Conservation (phyloP, 73 alveolate genomes). For the Uronychia binucleata region DNA sequence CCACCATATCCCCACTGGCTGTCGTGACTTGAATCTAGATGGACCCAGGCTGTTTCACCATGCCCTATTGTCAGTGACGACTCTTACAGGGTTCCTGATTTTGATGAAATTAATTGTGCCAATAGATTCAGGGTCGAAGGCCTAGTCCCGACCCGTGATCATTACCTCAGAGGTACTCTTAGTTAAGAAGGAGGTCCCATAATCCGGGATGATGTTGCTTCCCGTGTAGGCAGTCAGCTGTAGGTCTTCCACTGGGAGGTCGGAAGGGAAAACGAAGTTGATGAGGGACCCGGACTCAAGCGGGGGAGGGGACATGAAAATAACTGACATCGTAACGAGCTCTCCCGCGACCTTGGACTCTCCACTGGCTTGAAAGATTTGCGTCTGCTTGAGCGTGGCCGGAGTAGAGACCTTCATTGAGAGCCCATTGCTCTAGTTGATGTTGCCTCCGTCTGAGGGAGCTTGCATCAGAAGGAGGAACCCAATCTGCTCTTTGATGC, state of each 20-base stretch:
- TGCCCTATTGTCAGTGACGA: no score
- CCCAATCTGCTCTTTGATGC: background rate
- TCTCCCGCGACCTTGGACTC: background rate
- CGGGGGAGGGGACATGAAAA: background rate
- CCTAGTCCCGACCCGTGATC: background rate
- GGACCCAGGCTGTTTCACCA: background rate
- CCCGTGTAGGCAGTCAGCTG: background rate
- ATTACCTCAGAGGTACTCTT: background rate
- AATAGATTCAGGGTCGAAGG: background rate
- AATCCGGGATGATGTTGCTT: background rate
- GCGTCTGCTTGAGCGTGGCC: background rate
- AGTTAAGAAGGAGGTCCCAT: background rate
- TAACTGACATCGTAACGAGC: background rate
- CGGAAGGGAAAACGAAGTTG: background rate
- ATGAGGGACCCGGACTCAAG: background rate
- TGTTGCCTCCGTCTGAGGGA: background rate
- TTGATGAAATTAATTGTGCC: background rate
- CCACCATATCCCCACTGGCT: background rate
- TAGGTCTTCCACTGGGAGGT: background rate
- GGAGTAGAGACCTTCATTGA: background rate
- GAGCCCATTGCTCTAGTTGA: background rate
- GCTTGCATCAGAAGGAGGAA: background rate
- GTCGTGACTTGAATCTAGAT: background rate
- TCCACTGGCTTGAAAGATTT: background rate
- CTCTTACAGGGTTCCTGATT: background rate